Base-by-base conservation (phyloP, 83 land plant genomes). In the Picea mariana region DNA sequence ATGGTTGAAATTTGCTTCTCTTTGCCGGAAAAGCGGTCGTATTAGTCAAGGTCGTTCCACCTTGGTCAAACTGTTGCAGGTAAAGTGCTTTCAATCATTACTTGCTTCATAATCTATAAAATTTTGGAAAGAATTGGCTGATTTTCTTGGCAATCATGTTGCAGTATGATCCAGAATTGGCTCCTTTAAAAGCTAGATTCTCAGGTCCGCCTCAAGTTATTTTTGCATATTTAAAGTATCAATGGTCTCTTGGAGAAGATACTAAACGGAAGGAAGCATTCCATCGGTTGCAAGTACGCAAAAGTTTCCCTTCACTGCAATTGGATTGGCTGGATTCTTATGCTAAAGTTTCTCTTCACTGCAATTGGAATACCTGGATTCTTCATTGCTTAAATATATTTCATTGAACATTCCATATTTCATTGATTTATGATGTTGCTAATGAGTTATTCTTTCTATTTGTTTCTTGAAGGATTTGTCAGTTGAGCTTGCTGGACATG, bases 1-100 rank as follows among this genome's bases (percentile, higher is more conserved):
- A 9, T 98, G 99, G 99, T 92, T 98, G 31, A 98, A 96, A 84
- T 98, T 96, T 90, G 91, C 99, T 72, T 93, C 99, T 26, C 95
- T 98, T 83, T 96, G 99, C 73, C 89, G 98, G 18, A 94, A 92
- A 83, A 98, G 85, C 87, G 98, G 97, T 24, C 90, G 97, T 18
- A 86, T 93, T 38, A 88, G 90, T 77, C 99, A 98, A 79, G 95
- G 99, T 27, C 88, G 87, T 71, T 93, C 98, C 69, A 96, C 99
- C 18, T 84, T 98, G 76, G 85, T 92, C 21, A 98, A 94, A 79
- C 95, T 98, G 44, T 81, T 98, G 69, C 96, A 92, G 99, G 99
- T 96, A 81, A 62, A 27, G 8, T 59, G 26, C 18, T 64, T 62
- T 16, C 77, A 84, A 23, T 31, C 63, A 55, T 20, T 21, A 21